Evolutionary conservation across 768 basidiomycete species (phyloP).

Genomic region (Obba rivulosa): DNA sequence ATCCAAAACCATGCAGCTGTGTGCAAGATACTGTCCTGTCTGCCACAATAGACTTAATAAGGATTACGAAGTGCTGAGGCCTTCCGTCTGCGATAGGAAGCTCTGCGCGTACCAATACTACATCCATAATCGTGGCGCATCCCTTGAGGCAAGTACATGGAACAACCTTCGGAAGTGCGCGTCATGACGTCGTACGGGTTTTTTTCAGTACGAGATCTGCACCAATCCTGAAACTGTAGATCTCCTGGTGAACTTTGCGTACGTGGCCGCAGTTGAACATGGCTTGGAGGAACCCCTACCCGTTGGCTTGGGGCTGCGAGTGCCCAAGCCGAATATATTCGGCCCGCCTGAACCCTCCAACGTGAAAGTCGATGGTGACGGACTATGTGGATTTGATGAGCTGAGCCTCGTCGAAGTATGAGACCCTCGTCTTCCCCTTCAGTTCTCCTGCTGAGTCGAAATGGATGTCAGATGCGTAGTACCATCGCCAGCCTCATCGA

Average conservation of each 20-base stretch:
- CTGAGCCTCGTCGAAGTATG: constrained; percentile 33
- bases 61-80: constrained; percentile 58
- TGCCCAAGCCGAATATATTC: constrained; percentile 27
- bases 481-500: constrained; percentile 40
- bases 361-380: constrained; percentile 24
- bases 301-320: constrained; percentile 53
- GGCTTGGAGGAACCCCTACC: constrained; percentile 55
- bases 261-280: constrained; percentile 47
- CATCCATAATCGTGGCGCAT: constrained; percentile 56
- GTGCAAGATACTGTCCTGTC: constrained; percentile 68
- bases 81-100: constrained; percentile 63
- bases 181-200: neutral
- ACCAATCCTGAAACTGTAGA: constrained; percentile 62
- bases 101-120: constrained; percentile 72
- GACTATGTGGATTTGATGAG: constrained; percentile 49
- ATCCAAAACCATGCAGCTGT: constrained; percentile 39
- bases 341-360: neutral
- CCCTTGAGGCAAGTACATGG: constrained; percentile 49
- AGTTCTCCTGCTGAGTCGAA: neutral
- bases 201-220: constrained; percentile 58
- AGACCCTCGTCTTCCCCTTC: too few species aligned
- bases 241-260: constrained; percentile 60
- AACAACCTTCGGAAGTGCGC: neutral
- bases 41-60: constrained; percentile 55
- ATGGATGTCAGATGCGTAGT: constrained; percentile 37